phyloP scores from a whole-genome alignment of 2,329 filamentous ascomycete species.

The Stenocarpella maydis region DNA sequence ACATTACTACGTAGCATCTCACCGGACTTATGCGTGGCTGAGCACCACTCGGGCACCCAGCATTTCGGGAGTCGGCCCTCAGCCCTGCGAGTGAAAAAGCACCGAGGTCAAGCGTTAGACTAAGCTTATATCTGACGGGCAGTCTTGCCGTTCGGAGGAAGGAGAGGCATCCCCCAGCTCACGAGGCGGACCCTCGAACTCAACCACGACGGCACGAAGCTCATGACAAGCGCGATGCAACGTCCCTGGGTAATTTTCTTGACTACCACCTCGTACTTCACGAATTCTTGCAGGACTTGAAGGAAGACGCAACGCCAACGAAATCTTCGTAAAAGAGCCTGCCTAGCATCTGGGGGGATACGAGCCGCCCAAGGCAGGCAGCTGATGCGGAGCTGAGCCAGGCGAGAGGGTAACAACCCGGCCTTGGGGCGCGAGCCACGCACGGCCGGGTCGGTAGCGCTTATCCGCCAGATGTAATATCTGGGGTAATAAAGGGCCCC shows the following conservation, averaged over 20 bases:
- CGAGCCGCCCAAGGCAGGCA: constrained; percentile 14
- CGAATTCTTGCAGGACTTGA: too few species aligned
- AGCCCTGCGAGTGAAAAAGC: constrained; percentile 3
- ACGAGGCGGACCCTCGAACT: background rate
- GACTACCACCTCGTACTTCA: background rate
- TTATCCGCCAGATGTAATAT: constrained; percentile 17
- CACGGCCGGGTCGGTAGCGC: constrained; percentile 23
- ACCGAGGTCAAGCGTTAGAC: background rate
- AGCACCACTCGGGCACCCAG: constrained; percentile 4
- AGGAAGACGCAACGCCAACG: background rate
- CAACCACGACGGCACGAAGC: background rate
- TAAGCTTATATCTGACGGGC: constrained; percentile 29
- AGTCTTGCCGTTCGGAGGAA: background rate
- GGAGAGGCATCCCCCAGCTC: background rate
- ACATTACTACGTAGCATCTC: constrained; percentile 30
- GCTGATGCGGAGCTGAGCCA: constrained; percentile 4
- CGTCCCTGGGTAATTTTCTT: background rate
- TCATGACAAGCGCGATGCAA: background rate
- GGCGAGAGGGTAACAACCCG: constrained; percentile 10
- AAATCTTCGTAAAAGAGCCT: background rate
- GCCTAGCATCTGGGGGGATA: background rate
- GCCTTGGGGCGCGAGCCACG: background rate
- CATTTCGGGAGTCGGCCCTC: background rate
- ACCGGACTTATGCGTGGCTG: constrained; percentile 23
- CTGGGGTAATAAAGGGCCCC: constrained; percentile 28